phyloP scores from a whole-genome alignment of 2,329 filamentous ascomycete genomes.

The Exophiala sp. region DNA sequence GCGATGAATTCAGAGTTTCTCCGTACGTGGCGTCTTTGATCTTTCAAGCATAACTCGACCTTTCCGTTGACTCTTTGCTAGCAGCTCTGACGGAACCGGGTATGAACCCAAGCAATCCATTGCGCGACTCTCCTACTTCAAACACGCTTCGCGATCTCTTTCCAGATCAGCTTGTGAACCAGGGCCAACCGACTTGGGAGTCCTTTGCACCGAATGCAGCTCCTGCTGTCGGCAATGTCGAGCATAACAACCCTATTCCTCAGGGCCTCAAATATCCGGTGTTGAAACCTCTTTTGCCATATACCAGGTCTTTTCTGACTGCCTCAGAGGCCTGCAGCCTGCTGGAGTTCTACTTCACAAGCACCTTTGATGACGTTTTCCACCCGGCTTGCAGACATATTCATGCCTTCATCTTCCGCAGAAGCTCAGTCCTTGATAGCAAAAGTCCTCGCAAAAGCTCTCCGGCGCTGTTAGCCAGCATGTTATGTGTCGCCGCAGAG shows the following conservation, averaged over 20 bases:
- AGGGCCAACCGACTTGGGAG: background rate
- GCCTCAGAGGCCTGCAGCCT: slow-evolving; percentile 42
- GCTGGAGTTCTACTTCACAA: slow-evolving; percentile 45
- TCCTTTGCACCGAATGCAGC: background rate
- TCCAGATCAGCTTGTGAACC: background rate
- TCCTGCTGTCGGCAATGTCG: background rate
- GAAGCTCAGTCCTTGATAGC: background rate
- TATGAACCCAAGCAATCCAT: background rate
- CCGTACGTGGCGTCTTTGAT: background rate
- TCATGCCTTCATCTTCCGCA: background rate
- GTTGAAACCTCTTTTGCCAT: slow-evolving; percentile 34
- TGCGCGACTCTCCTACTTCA: background rate
- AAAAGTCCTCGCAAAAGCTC: background rate
- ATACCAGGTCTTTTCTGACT: slow-evolving; percentile 39
- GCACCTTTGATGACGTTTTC: background rate
- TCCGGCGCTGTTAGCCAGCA: background rate
- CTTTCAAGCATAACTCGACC: background rate
- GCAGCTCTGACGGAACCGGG: background rate
- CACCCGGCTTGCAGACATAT: background rate
- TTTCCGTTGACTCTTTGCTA: background rate
- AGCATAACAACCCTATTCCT: background rate
- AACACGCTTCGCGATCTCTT: background rate
- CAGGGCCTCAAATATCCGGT: background rate
- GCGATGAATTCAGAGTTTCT: background rate
- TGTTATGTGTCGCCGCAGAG: background rate